These are phyloP conservation scores for Vigna angularis DNA, from an alignment of 306 rosid species.

Conservation along the genomic window DNA sequence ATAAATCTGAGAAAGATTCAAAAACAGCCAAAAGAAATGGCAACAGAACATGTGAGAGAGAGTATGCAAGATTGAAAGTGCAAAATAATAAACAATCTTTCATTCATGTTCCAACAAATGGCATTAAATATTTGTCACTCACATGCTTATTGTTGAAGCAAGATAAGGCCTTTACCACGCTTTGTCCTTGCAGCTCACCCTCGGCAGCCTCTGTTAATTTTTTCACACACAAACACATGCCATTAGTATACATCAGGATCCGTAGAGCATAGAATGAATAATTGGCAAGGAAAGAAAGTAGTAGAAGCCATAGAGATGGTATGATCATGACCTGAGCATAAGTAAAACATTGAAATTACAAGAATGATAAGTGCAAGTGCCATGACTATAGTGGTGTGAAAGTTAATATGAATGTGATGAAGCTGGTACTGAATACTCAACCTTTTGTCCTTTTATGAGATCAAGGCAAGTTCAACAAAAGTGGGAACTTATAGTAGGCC, in stretches of 20 bases:
- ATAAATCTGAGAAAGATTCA: slow-evolving; percentile 55
- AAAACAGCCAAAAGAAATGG: slow-evolving; percentile 2
- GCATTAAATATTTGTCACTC: slow-evolving; percentile 36
- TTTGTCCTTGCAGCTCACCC: slow-evolving; percentile 48
- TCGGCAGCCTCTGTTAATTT: slow-evolving; percentile 56
- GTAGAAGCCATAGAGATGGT: background rate
- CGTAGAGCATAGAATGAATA: background rate
- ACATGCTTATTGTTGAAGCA: slow-evolving; percentile 70
- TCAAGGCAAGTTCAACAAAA: slow-evolving; percentile 33
- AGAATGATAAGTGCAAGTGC: slow-evolving; percentile 35
- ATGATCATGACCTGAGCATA: slow-evolving; percentile 52
- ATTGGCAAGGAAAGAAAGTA: background rate
- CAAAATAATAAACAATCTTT: no score
- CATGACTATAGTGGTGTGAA: slow-evolving; percentile 47
- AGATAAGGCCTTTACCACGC: slow-evolving; percentile 52
- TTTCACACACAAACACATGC: background rate
- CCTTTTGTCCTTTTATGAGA: slow-evolving; percentile 2
- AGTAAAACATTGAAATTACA: slow-evolving; percentile 43
- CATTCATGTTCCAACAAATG: slow-evolving; percentile 8
- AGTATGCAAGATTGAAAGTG: background rate
- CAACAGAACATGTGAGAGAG: background rate
- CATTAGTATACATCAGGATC: background rate
- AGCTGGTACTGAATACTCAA: slow-evolving; percentile 1
- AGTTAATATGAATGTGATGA: slow-evolving; percentile 37
- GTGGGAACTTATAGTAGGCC: slow-evolving; percentile 38